Conservation (phyloP, 164 flowering plant species). For the Dillenia suffruticosa region DNA sequence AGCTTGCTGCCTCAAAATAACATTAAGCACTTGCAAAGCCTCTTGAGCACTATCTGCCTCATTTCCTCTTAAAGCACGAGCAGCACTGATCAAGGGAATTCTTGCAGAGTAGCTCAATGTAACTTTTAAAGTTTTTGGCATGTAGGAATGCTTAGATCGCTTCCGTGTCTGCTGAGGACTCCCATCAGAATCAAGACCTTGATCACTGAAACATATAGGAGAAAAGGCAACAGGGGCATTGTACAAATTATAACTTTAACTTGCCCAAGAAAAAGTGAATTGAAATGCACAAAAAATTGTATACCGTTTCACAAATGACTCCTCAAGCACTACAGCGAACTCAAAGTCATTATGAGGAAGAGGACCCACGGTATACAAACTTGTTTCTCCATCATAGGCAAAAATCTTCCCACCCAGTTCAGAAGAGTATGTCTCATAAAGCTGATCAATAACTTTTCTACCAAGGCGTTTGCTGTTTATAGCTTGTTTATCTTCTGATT, state of each 20-base stretch:
- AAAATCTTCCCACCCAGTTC: constrained; percentile 52
- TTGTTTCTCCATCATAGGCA: constrained; percentile 75
- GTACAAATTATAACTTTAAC: background rate
- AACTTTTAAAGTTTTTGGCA: constrained; percentile 46
- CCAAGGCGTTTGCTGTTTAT: constrained; percentile 56
- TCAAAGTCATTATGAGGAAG: constrained; percentile 54
- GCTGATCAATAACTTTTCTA: constrained; percentile 51
- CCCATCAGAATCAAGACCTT: constrained; percentile 23
- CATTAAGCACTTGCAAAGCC: constrained; percentile 70
- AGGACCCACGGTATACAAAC: constrained; percentile 59
- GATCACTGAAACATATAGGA: constrained; percentile 14
- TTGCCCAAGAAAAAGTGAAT: background rate
- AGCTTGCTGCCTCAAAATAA: constrained; percentile 68
- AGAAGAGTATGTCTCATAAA: constrained; percentile 52
- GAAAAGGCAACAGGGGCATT: background rate
- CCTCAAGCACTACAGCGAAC: constrained; percentile 63
- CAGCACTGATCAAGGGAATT: constrained; percentile 47
- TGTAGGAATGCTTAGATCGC: constrained; percentile 41
- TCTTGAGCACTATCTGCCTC: constrained; percentile 44
- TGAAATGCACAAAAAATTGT: background rate
- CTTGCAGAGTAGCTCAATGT: constrained; percentile 51
- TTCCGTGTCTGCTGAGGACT: constrained; percentile 36
- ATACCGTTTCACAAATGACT: constrained; percentile 40
- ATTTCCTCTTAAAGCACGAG: constrained; percentile 40
- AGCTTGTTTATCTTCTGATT: constrained; percentile 30